Evolutionary conservation across 305 asterid genomes (phyloP), one percentile per base, ranked within the genome.

Genomic region (Ilex paraguariensis): DNA sequence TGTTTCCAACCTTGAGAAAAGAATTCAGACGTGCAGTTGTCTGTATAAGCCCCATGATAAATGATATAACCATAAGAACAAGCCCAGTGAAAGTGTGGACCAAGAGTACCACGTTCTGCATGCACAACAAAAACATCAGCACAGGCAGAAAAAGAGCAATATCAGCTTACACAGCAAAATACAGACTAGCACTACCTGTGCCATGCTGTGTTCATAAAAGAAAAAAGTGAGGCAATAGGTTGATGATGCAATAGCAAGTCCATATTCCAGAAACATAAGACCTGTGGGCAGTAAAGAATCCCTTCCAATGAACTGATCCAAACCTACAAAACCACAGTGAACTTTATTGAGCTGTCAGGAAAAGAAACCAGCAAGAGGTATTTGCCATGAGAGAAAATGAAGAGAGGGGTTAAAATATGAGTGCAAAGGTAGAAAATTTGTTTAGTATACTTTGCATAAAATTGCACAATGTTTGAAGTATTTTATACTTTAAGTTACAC

Each of bases 131-230:
- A 59, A 52, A 56, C 15, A 49, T 49, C 53, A 36, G 42, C 3
- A 36, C 9, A 2, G 42, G 1, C 9, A 36, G 1, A 36, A 36
- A 36, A 36, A 36, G 42, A 4, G 42, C 6, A 45, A 53, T 53
- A 66, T 82, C 64, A 82, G 78, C 59, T 72, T 54, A 12, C 11
- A 62, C 56, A 61, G 17, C 17, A 28, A 61, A 10, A 21, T 42
- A 15, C 5, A 56, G 60, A 56, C 7, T 56, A 6, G 9, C 7
- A 17, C 56, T 69, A 91, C 98, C 95, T 91, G 99, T 62, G 99
- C 99, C 87, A 84, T 83, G 87, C 96, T 90, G 77, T 93, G 97
- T 60, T 93, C 99, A 36, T 91, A 76, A 79, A 93, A 93, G 95
- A 82, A 86, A 79, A 93, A 93, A 11, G 99, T 90, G 66, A 93